phyloP scores from a whole-genome alignment of 2,329 filamentous ascomycete genomes.

The Aspergillus sp. region DNA sequence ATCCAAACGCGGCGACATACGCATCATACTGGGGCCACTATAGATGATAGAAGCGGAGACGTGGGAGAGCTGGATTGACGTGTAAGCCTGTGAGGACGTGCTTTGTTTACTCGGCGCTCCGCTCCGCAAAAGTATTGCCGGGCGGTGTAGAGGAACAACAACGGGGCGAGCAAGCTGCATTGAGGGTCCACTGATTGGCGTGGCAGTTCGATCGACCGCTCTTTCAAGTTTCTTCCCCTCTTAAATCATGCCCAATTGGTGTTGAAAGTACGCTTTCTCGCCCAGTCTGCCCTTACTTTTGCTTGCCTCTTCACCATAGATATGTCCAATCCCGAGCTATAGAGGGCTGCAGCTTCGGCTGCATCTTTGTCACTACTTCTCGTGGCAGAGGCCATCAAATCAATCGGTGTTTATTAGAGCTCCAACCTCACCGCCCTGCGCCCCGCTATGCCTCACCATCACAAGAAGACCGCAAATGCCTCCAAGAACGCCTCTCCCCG shows the following conservation, averaged over 20 bases:
- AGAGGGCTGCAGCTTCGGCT: conserved; percentile 46
- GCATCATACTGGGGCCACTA: conserved; percentile 19
- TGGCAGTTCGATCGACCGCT: conserved; percentile 18
- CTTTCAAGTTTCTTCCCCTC: conserved; percentile 11
- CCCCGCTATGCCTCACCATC: conserved; percentile 47
- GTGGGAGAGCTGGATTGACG: conserved; percentile 21
- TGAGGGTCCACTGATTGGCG: neutral
- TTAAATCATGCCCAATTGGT: conserved; percentile 7
- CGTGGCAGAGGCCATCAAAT: conserved; percentile 28
- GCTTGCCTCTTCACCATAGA: conserved; percentile 11
- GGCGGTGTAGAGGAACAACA: conserved; percentile 26
- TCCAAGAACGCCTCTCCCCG: conserved; percentile 32
- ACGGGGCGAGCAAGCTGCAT: conserved; percentile 9
- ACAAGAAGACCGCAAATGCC: conserved; percentile 42
- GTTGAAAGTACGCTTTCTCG: conserved; percentile 7
- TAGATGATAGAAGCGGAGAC: conserved; percentile 13
- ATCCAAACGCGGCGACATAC: conserved; percentile 12
- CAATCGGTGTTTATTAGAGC: conserved; percentile 26
- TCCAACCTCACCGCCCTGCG: conserved; percentile 29
- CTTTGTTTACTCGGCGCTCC: conserved; percentile 34
- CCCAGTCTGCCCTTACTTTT: conserved; percentile 6
- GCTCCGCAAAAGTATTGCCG: conserved; percentile 9
- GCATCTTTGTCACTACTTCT: conserved; percentile 36
- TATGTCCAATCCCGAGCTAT: conserved; percentile 32
- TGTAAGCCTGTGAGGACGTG: conserved; percentile 28